Percentiles rank a stretch among this genome's conserved stretches.
phyloP scores from a whole-genome alignment of 1,284 basidiomycete genomes.

The Austroboletus novae-zelandiae region DNA sequence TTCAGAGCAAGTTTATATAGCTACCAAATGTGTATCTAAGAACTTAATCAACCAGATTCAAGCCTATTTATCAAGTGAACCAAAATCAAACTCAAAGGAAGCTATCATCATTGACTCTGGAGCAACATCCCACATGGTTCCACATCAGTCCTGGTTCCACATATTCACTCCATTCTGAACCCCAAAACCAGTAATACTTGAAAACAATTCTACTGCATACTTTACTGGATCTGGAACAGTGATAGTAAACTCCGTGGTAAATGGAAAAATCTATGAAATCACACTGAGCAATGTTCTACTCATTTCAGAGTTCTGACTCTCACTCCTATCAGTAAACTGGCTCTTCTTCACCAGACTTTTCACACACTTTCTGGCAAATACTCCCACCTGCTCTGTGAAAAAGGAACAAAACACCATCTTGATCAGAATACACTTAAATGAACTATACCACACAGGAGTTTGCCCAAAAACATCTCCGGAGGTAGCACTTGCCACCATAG shows the following conservation, averaged over 20 bases:
- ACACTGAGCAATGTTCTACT: background rate
- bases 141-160: background rate
- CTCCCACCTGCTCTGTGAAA: background rate
- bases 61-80: no score
- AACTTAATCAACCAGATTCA: background rate
- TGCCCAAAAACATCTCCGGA: background rate
- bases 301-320: background rate
- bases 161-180: background rate
- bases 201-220: background rate
- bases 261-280: background rate
- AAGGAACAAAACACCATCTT: background rate
- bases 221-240: background rate
- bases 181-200: background rate
- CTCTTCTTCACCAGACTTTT: background rate
- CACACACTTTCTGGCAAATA: background rate
- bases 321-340: no score
- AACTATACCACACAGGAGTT: background rate
- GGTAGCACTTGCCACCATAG: accelerated
- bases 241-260: background rate
- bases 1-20: background rate
- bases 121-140: no score
- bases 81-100: background rate
- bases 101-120: background rate
- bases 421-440: background rate
- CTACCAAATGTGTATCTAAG: background rate